phyloP scores from a whole-genome alignment of 352 stramenopile species.

The Phytophthora rubi region DNA sequence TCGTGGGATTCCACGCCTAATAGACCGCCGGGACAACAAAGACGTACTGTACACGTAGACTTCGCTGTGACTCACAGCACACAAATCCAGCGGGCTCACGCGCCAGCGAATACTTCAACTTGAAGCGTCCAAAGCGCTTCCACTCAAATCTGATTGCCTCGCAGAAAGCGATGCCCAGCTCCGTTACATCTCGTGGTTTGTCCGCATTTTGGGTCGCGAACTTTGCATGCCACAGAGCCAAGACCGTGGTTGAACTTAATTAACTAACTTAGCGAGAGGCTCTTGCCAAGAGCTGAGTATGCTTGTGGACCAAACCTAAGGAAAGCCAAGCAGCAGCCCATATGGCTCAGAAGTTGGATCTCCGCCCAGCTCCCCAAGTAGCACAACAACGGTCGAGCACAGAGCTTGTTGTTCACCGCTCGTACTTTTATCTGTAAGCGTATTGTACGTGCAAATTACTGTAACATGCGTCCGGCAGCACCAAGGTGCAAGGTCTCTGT shows the following conservation, averaged over 20 bases:
- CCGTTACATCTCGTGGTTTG: constrained; percentile 9
- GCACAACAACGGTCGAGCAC: neutral
- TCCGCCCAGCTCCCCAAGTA: constrained; percentile 24
- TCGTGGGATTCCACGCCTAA: too few species aligned
- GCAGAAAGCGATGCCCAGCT: constrained; percentile 12
- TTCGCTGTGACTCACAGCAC: neutral
- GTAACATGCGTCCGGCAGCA: constrained; percentile 3
- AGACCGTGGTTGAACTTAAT: constrained; percentile 27
- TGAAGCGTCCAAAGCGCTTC: constrained; percentile 32
- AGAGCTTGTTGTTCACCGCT: neutral
- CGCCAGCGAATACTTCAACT: constrained; percentile 25
- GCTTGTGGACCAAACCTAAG: constrained; percentile 3
- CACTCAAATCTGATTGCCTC: constrained; percentile 33
- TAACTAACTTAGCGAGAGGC: neutral
- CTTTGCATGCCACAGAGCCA: constrained; percentile 3
- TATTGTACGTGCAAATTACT: neutral
- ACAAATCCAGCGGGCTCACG: too few species aligned
- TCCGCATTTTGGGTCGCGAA: constrained; percentile 8
- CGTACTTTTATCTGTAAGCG: neutral
- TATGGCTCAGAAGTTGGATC: constrained; percentile 28
- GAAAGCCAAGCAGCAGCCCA: constrained; percentile 23
- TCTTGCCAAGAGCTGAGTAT: neutral
- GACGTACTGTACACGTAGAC: neutral
- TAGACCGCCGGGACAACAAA: neutral
- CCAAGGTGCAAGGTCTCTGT: constrained; percentile 8